Conservation (phyloP, 495 filamentous ascomycete species). For the Aspergillus sclerotioniger region DNA sequence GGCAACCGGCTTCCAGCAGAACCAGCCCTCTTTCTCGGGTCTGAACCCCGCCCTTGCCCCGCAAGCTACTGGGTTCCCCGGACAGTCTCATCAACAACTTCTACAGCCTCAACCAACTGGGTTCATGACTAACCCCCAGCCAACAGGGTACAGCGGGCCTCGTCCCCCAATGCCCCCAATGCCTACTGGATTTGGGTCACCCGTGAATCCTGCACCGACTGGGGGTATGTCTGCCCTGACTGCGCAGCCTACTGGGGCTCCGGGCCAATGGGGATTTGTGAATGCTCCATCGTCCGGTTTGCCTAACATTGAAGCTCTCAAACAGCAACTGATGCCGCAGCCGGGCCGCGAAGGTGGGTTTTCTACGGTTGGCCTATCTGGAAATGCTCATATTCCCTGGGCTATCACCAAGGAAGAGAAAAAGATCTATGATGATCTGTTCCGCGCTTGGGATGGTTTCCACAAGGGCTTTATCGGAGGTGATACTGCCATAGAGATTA, state of each 20-base stretch:
- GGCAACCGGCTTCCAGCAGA: conserved; percentile 53
- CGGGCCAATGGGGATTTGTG: conserved; percentile 96
- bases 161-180: conserved; percentile 93
- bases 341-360: conserved; percentile 89
- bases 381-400: conserved; percentile 96
- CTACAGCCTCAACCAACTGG: conserved; percentile 49
- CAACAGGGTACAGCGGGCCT: conserved; percentile 67
- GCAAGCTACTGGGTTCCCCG: conserved; percentile 48
- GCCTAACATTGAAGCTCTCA: conserved; percentile 89
- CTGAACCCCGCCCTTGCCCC: conserved; percentile 19
- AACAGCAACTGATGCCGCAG: conserved; percentile 98
- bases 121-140: conserved; percentile 54
- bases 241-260: conserved; percentile 92
- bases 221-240: conserved; percentile 65
- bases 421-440: conserved; percentile 92
- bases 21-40: conserved; percentile 12
- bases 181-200: conserved; percentile 75
- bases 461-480: conserved; percentile 91
- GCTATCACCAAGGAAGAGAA: conserved; percentile 99
- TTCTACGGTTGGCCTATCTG: conserved; percentile 81
- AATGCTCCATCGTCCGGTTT: conserved; percentile 88
- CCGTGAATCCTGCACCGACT: conserved; percentile 63
- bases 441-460: conserved; percentile 95
- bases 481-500: conserved; percentile 93
- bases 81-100: conserved; percentile 36